Conservation (phyloP, 352 stramenopile species). For the Globisporangium perplexum region DNA sequence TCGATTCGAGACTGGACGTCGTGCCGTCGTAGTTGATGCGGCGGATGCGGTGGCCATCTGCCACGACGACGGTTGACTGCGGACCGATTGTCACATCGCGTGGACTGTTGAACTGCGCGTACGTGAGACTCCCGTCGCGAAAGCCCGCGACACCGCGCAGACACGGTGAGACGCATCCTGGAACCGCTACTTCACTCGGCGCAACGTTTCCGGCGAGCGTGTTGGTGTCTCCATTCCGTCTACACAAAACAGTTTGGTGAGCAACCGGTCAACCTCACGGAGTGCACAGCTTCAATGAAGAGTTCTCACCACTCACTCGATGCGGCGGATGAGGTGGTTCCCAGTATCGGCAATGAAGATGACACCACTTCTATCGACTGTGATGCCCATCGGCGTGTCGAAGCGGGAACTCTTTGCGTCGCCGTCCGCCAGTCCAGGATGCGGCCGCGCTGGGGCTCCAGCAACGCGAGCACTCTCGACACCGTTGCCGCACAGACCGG, state of each 20-base stretch:
- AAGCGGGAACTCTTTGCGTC: constrained; percentile 73
- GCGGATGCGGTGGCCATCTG: constrained; percentile 87
- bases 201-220: constrained; percentile 62
- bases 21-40: constrained; percentile 67
- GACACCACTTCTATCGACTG: constrained; percentile 62
- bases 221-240: constrained; percentile 40
- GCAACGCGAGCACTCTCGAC: constrained; percentile 50
- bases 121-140: constrained; percentile 82
- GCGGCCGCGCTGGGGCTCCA: constrained; percentile 35
- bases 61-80: constrained; percentile 83
- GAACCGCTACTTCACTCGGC: constrained; percentile 55
- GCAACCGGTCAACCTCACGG: not conserved
- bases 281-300: not conserved
- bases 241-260: constrained; percentile 4
- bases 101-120: constrained; percentile 91
- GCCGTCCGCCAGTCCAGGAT: constrained; percentile 90
- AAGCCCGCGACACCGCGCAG: constrained; percentile 85
- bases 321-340: constrained; percentile 91
- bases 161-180: constrained; percentile 88
- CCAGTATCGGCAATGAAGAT: constrained; percentile 95
- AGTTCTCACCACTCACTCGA: constrained; percentile 41
- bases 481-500: constrained; percentile 79
- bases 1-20: constrained; percentile 52
- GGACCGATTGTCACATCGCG: constrained; percentile 84
- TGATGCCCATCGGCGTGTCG: constrained; percentile 89